Conservation (phyloP, 2,329 filamentous ascomycete genomes). For the Balansia obtecta region DNA sequence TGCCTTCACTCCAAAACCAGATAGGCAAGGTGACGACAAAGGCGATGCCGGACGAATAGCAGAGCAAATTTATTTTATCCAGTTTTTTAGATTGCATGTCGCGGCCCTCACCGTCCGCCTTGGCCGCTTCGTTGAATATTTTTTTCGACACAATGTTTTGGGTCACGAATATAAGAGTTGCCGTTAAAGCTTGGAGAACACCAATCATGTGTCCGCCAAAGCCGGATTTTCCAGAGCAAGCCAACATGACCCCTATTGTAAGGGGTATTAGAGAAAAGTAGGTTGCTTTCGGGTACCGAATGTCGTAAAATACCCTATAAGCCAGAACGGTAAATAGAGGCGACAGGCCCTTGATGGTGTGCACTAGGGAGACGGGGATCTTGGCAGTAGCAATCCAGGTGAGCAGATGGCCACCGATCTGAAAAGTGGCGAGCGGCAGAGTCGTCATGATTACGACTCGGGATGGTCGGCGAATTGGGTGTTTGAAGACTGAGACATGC, state of each 20-base stretch:
- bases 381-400: conserved; percentile 88
- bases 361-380: conserved; percentile 92
- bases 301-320: conserved; percentile 80
- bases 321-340: conserved; percentile 91
- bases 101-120: conserved; percentile 63
- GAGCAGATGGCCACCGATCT: conserved; percentile 84
- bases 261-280: conserved; percentile 85
- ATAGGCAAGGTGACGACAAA: conserved; percentile 81
- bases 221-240: conserved; percentile 69
- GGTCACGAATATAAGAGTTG: conserved; percentile 90
- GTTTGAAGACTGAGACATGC: conserved; percentile 64
- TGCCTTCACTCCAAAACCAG: conserved; percentile 87
- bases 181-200: conserved; percentile 77
- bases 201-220: conserved; percentile 82
- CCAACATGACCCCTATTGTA: conserved; percentile 88
- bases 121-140: conserved; percentile 87
- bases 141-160: conserved; percentile 99
- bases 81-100: conserved; percentile 60
- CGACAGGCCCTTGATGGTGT: conserved; percentile 96
- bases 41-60: conserved; percentile 90
- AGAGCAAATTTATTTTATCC: conserved; percentile 92
- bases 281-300: conserved; percentile 75
- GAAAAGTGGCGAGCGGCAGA: conserved; percentile 83
- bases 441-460: conserved; percentile 75
- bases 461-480: conserved; percentile 72